Percentiles rank a stretch among this genome's conserved stretches.
Conservation (phyloP, 2,329 filamentous ascomycete genomes). For the Epichloe baconii region DNA sequence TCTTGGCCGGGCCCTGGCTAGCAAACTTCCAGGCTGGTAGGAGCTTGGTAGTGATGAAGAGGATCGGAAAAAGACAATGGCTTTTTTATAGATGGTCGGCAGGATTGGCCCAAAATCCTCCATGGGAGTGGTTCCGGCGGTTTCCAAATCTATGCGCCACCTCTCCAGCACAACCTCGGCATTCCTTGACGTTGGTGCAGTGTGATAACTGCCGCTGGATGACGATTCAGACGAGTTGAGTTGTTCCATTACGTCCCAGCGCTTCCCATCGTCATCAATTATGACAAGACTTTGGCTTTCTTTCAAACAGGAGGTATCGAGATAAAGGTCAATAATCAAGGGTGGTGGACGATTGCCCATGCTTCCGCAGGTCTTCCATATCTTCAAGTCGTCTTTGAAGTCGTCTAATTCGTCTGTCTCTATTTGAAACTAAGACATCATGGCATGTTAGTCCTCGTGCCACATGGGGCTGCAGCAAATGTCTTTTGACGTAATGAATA, state of each 20-base stretch:
- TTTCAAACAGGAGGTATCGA: conserved; percentile 67
- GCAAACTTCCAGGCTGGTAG: conserved; percentile 78
- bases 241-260: conserved; percentile 83
- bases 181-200: conserved; percentile 30
- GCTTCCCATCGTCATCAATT: conserved; percentile 77
- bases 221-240: conserved; percentile 50
- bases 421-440: conserved; percentile 65
- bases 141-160: conserved; percentile 70
- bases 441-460: neutral
- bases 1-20: conserved; percentile 59
- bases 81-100: conserved; percentile 92
- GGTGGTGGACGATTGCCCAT: conserved; percentile 67
- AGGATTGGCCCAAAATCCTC: conserved; percentile 51
- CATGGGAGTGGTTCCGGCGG: conserved; percentile 30
- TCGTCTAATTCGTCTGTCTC: conserved; percentile 87
- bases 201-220: conserved; percentile 31
- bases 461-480: neutral
- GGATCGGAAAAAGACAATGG: conserved; percentile 87
- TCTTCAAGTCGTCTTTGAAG: conserved; percentile 65
- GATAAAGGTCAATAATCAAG: conserved; percentile 79
- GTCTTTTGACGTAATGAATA: conserved; percentile 8
- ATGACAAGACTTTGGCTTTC: conserved; percentile 79
- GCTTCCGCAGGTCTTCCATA: conserved; percentile 72
- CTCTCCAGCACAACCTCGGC: conserved; percentile 78
- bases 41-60: conserved; percentile 71